phyloP scores from a whole-genome alignment of 352 stramenopile genomes.

The Peronosclerospora sorghi region DNA sequence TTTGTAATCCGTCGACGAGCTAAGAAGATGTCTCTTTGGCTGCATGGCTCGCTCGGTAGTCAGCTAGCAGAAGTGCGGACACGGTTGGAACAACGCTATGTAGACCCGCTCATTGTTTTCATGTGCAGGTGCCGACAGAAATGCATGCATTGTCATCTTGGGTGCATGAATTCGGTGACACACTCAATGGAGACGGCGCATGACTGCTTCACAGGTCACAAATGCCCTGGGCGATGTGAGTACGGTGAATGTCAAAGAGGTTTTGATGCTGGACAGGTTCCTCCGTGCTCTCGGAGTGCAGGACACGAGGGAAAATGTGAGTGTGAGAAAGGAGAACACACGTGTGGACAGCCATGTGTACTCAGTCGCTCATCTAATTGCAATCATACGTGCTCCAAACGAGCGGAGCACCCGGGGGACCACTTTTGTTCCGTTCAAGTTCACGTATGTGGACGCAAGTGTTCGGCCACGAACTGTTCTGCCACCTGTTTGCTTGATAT shows the following conservation, averaged over 20 bases:
- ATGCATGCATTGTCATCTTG: too few species aligned
- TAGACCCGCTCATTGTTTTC: too few species aligned
- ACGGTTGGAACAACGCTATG: constrained; percentile 6
- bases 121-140: too few species aligned
- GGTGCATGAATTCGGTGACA: too few species aligned
- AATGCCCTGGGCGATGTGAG: constrained; percentile 25
- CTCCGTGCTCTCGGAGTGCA: constrained; percentile 27
- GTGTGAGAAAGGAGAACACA: constrained; percentile 43
- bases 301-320: too few species aligned
- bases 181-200: constrained; percentile 22
- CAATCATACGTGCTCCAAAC: constrained; percentile 24
- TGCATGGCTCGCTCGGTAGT: constrained; percentile 4
- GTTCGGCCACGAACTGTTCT: constrained; percentile 28
- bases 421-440: constrained; percentile 40
- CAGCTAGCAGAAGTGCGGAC: constrained; percentile 8
- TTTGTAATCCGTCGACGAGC: too few species aligned
- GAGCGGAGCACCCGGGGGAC: constrained; percentile 17
- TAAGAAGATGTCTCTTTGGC: constrained; percentile 13
- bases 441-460: constrained; percentile 42
- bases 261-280: background rate
- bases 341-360: constrained; percentile 26
- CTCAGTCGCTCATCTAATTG: constrained; percentile 33
- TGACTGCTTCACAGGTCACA: constrained; percentile 34
- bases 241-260: too few species aligned
- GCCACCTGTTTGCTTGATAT: too few species aligned